phyloP scores from a whole-genome alignment of 768 basidiomycete species.

The Mycena crocata region DNA sequence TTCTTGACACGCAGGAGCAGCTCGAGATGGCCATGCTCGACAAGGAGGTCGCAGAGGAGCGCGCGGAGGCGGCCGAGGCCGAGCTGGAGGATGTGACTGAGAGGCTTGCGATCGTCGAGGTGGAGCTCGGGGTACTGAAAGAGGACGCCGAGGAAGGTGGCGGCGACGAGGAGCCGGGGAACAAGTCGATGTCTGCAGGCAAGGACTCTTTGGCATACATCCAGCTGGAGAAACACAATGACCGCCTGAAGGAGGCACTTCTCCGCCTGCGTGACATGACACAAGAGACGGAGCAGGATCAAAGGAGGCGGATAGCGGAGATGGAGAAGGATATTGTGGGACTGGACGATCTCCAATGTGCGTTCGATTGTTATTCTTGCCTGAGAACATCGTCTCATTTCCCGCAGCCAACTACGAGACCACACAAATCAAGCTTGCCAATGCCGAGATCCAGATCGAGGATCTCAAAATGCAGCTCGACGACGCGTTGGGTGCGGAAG shows the following conservation, averaged over 20 bases:
- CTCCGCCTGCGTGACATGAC: constrained; percentile 87
- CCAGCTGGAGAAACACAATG: constrained; percentile 97
- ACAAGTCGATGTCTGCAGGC: constrained; percentile 44
- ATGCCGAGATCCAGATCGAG: constrained; percentile 92
- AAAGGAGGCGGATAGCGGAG: constrained; percentile 81
- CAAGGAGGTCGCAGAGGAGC: constrained; percentile 96
- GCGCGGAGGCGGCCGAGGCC: constrained; percentile 80
- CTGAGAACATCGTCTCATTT: constrained; percentile 8
- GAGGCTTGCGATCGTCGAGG: constrained; percentile 79
- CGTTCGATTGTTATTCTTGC: constrained; percentile 25
- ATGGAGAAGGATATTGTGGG: constrained; percentile 89
- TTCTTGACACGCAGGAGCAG: constrained; percentile 87
- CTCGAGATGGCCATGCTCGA: constrained; percentile 96
- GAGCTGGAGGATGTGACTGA: constrained; percentile 87
- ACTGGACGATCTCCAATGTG: constrained; percentile 86
- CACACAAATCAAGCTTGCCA: constrained; percentile 81
- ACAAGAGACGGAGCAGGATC: constrained; percentile 88
- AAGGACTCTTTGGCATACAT: constrained; percentile 77
- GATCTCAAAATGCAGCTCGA: constrained; percentile 95
- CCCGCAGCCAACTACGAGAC: constrained; percentile 81
- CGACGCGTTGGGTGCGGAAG: constrained; percentile 94
- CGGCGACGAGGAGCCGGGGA: constrained; percentile 40
- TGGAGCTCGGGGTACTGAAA: constrained; percentile 85
- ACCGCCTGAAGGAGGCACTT: constrained; percentile 90
- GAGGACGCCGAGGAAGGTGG: constrained; percentile 57